Evolutionary conservation across 345 rosid genomes (phyloP), one percentile per base, ranked within the genome.

Genomic region (Boechera stricta): DNA sequence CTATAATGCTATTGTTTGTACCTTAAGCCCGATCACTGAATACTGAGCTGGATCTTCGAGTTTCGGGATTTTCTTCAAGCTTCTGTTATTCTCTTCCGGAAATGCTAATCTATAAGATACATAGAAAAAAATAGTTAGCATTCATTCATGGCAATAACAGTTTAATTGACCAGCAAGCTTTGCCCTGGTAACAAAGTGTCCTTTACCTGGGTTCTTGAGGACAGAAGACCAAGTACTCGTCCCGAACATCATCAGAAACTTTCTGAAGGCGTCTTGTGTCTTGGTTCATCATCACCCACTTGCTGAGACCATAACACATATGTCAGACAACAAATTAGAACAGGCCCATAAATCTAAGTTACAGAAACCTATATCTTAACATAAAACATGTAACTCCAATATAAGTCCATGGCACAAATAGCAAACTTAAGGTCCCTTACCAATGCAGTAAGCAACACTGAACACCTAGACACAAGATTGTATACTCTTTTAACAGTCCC

Each of bases 211-310:
- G 89, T 84, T 89, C 89, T 77, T 74, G 73, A 31, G 99, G 98
- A 83, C 91, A 89, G 76, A 82, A 91, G 39, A 86, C 84, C 60
- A 89, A 83, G 79, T 84, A 83, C 85, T 95, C 99, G 32, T 89
- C 93, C 42, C 94, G 85, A 73, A 95, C 93, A 16, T 92, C 97
- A 78, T 95, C 98, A 7, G 76, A 83, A 54, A 92, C 96, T 87
- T 95, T 95, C 85, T 92, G 97, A 39, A 95, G 94, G 76, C 94
- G 87, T 75, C 99, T 89, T 15, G 97, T 95, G 77, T 91, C 90
- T 73, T 87, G 89, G 82, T 92, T 95, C 98, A 95, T 95, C 99
- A 92, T 95, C 79, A 95, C 96, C 99, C 99, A 95, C 83, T 95
- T 92, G 81, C 98, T 95, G 92, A 78, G 71, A 89, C 62, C 68